Conservation (phyloP, 768 basidiomycete species). For the Arthromyces matolae region DNA sequence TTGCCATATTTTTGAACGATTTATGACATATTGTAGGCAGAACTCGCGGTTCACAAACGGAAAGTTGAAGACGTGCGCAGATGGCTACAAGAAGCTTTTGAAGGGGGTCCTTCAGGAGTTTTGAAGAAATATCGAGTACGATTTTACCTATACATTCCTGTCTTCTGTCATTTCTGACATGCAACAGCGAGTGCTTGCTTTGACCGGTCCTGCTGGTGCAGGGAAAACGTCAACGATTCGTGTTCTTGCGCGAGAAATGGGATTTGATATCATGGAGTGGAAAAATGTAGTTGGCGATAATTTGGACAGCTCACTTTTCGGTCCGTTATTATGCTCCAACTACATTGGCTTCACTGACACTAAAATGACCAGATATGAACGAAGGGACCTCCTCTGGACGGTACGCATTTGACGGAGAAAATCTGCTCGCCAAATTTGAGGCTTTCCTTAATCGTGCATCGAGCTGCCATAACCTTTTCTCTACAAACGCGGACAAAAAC, state of each 20-base stretch:
- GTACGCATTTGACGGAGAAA: slow-evolving; percentile 36
- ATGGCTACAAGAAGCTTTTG: slow-evolving; percentile 73
- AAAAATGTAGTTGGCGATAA: slow-evolving; percentile 60
- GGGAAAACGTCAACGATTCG: slow-evolving; percentile 87
- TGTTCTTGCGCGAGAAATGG: slow-evolving; percentile 69
- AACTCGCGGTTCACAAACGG: slow-evolving; percentile 74
- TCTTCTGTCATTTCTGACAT: background rate
- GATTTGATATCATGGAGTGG: slow-evolving; percentile 86
- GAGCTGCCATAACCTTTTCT: slow-evolving; percentile 54
- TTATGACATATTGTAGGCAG: slow-evolving; percentile 39
- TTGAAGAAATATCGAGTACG: slow-evolving; percentile 72
- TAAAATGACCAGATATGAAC: background rate
- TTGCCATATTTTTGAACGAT: background rate
- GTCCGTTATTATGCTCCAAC: slow-evolving; percentile 11
- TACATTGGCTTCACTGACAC: background rate
- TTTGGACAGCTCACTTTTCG: slow-evolving; percentile 20
- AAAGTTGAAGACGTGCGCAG: slow-evolving; percentile 76
- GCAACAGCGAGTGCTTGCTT: slow-evolving; percentile 69
- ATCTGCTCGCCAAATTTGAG: slow-evolving; percentile 64
- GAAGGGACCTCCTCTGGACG: slow-evolving; percentile 2
- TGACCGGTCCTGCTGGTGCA: slow-evolving; percentile 87
- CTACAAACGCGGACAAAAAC: too few species aligned
- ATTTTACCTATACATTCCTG: slow-evolving; percentile 9
- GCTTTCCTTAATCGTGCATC: slow-evolving; percentile 71
- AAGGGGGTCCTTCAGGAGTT: slow-evolving; percentile 60